Evolutionary conservation across 2,329 filamentous ascomycete species (phyloP).

Genomic region (Fusarium equiseti): DNA sequence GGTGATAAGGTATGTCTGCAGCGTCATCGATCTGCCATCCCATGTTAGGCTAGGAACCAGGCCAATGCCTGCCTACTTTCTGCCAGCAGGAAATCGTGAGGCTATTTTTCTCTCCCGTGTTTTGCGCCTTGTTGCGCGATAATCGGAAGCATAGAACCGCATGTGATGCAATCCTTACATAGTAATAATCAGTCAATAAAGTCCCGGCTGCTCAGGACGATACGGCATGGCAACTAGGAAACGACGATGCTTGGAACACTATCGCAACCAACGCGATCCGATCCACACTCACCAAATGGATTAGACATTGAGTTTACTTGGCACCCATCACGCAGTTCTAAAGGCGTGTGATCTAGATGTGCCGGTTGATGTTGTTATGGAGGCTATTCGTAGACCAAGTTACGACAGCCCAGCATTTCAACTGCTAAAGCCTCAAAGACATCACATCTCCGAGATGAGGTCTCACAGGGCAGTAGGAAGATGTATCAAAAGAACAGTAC

Average conservation of each 20-base stretch:
- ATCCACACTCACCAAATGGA: conserved; percentile 9
- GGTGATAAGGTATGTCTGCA: conserved; percentile 33
- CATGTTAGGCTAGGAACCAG: conserved; percentile 16
- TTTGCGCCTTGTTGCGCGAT: conserved; percentile 7
- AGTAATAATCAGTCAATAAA: background rate
- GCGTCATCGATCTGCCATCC: conserved; percentile 36
- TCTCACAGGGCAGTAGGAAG: conserved; percentile 8
- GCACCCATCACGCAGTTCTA: conserved; percentile 11
- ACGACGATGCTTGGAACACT: background rate
- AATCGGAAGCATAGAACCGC: background rate
- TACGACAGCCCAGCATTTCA: background rate
- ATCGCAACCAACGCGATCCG: background rate
- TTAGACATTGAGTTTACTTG: conserved; percentile 26
- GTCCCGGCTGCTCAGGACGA: background rate
- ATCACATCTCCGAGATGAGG: conserved; percentile 3
- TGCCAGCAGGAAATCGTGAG: conserved; percentile 12
- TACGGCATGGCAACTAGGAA: background rate
- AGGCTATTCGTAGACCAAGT: background rate
- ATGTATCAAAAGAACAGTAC: conserved; percentile 4
- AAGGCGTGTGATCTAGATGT: conserved; percentile 1
- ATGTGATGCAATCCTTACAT: conserved; percentile 6
- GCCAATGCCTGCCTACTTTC: background rate
- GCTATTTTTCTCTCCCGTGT: conserved; percentile 5
- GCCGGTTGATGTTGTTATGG: conserved; percentile 12
- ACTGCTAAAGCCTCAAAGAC: conserved; percentile 20